Percentiles rank a stretch among this genome's conserved stretches.
These are phyloP conservation scores for Spergularia marina DNA, from an alignment of 148 eudicot genomes.

Conservation along the genomic window DNA sequence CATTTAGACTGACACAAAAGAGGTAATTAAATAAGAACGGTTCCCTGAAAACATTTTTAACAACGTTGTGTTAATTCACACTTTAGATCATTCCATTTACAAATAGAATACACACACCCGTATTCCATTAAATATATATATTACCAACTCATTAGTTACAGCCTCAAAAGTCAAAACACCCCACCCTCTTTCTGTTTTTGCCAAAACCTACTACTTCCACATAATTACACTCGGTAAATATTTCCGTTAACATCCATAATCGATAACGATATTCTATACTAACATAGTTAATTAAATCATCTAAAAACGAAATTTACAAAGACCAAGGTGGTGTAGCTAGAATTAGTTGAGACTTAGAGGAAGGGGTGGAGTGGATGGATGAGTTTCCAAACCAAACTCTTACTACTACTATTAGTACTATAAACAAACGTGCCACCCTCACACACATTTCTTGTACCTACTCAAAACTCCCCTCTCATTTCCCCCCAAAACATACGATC, in stretches of 20 bases:
- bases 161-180: too few relatives aligned
- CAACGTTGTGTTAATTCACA: too few relatives aligned
- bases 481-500: neutral
- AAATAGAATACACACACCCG: too few relatives aligned
- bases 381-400: conserved; percentile 9
- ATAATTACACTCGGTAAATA: too few relatives aligned
- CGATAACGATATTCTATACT: neutral
- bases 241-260: neutral
- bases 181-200: too few relatives aligned
- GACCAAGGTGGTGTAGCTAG: neutral
- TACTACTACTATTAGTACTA: neutral
- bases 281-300: neutral
- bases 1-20: too few relatives aligned
- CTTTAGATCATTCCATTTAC: too few relatives aligned
- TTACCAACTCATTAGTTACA: too few relatives aligned
- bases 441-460: conserved; percentile 17
- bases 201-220: too few relatives aligned
- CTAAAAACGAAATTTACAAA: neutral
- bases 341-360: conserved; percentile 13
- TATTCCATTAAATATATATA: too few relatives aligned
- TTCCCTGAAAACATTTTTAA: too few relatives aligned
- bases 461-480: neutral
- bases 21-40: too few relatives aligned
- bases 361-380: conserved; percentile 15
- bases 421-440: conserved; percentile 23